These are phyloP conservation scores for Bauhinia variegata DNA, from an alignment of 306 rosid genomes.

Conservation along the genomic window DNA sequence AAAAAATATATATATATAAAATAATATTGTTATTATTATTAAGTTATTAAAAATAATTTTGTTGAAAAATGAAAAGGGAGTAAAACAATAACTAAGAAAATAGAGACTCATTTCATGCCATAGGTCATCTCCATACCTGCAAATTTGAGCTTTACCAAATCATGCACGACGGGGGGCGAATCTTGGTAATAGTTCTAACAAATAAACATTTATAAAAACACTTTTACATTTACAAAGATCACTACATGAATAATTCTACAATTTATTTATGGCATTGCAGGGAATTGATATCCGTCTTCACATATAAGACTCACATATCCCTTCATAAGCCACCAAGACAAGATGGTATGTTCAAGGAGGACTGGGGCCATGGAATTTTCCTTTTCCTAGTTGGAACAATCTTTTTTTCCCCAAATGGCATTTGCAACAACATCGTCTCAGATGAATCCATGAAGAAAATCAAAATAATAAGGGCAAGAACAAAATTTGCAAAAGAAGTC, in stretches of 20 bases:
- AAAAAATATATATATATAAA: no score
- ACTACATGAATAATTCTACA: not conserved
- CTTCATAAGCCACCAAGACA: not conserved
- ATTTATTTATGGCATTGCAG: slow-evolving; percentile 11
- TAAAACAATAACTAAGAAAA: no score
- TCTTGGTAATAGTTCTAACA: no score
- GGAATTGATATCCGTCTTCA: slow-evolving; percentile 3
- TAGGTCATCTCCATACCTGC: no score
- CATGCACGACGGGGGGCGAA: no score
- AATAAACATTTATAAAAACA: slow-evolving; percentile 20
- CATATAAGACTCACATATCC: not conserved
- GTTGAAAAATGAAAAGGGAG: no score
- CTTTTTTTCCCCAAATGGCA: no score
- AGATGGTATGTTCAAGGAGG: slow-evolving; percentile 14
- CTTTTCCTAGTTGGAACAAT: no score
- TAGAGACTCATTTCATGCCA: no score
- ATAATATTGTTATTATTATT: no score
- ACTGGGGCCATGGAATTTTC: not conserved
- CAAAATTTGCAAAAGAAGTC: slow-evolving; percentile 6
- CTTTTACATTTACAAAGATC: slow-evolving; percentile 10
- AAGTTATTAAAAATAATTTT: no score
- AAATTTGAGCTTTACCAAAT: no score
- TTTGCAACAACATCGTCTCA: not conserved
- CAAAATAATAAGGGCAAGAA: slow-evolving; percentile 16
- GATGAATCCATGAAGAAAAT: slow-evolving; percentile 18